A percentile compares a stretch with the other conserved stretches of the same genome.
These are phyloP conservation scores for Collybia nuda DNA, from an alignment of 768 basidiomycete species.

Conservation along the genomic window DNA sequence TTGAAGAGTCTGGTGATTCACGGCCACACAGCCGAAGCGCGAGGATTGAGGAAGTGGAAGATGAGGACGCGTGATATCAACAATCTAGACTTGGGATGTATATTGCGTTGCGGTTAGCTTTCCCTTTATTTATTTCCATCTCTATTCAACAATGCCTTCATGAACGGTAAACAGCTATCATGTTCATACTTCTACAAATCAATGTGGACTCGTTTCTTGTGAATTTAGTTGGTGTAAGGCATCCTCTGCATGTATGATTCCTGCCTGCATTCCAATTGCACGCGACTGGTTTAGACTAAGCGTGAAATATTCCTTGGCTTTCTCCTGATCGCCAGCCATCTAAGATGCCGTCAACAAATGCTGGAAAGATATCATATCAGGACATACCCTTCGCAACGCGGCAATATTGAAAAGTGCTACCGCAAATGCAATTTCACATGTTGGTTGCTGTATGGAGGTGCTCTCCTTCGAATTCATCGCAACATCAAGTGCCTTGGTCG, in stretches of 20 bases:
- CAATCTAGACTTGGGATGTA: conserved; percentile 8
- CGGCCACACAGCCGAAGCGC: conserved; percentile 42
- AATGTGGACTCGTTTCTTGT: neutral
- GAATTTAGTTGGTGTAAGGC: conserved; percentile 15
- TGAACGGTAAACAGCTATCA: neutral
- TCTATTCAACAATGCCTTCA: neutral
- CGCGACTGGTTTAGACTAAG: conserved; percentile 36
- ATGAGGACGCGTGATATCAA: conserved; percentile 31
- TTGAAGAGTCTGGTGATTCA: conserved; percentile 41
- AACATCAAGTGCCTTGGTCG: conserved; percentile 45
- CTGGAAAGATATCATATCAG: neutral
- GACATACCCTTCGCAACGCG: conserved; percentile 50
- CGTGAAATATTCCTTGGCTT: conserved; percentile 30
- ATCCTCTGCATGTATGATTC: conserved; percentile 27
- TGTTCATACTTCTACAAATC: neutral
- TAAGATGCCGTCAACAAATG: conserved; percentile 8
- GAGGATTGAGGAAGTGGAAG: conserved; percentile 48
- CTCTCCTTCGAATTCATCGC: conserved; percentile 18
- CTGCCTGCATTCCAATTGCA: conserved; percentile 32
- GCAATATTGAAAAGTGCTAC: conserved; percentile 64
- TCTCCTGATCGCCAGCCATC: conserved; percentile 37
- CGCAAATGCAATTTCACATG: conserved; percentile 56
- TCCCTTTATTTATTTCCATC: conserved; percentile 2
- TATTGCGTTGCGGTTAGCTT: conserved; percentile 1
- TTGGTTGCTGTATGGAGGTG: conserved; percentile 17